Conservation (phyloP, 1,284 basidiomycete species). For the Pseudozyma tsukubaensis region DNA sequence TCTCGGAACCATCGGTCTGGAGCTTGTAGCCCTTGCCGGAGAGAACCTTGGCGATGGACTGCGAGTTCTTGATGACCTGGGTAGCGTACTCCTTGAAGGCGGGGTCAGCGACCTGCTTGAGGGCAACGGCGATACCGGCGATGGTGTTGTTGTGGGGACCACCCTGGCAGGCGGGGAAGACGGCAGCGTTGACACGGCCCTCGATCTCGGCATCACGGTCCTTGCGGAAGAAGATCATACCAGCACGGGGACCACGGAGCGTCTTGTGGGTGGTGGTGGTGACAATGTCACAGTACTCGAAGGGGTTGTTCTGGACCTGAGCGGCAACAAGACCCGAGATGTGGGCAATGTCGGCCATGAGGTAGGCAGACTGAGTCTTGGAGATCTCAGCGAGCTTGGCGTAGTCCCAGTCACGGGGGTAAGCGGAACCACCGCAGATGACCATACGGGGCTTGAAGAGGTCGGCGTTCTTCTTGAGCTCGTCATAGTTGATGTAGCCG, state of each 20-base stretch:
- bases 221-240: constrained; percentile 98
- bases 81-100: constrained; percentile 92
- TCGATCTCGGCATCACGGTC: constrained; percentile 89
- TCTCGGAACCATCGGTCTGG: constrained; percentile 95
- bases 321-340: constrained; percentile 95
- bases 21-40: constrained; percentile 77
- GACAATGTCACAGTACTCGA: constrained; percentile 91
- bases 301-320: constrained; percentile 90
- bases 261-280: constrained; percentile 86
- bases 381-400: constrained; percentile 82
- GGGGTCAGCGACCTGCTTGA: constrained; percentile 91
- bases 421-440: constrained; percentile 98
- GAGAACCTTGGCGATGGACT: constrained; percentile 65
- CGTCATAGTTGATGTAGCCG: constrained; percentile 90
- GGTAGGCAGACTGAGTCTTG: constrained; percentile 88
- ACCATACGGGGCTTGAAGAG: constrained; percentile 96
- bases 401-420: constrained; percentile 90
- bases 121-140: constrained; percentile 92
- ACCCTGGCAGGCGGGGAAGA: constrained; percentile 99
- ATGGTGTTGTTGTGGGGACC: constrained; percentile 99
- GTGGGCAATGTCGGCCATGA: constrained; percentile 87
- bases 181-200: constrained; percentile 95
- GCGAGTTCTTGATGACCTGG: constrained; percentile 80
- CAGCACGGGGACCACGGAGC: constrained; percentile 96
- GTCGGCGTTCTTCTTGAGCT: constrained; percentile 86